Base-by-base conservation (phyloP, 139 green algal genomes). In the Coelastrella sp. region DNA sequence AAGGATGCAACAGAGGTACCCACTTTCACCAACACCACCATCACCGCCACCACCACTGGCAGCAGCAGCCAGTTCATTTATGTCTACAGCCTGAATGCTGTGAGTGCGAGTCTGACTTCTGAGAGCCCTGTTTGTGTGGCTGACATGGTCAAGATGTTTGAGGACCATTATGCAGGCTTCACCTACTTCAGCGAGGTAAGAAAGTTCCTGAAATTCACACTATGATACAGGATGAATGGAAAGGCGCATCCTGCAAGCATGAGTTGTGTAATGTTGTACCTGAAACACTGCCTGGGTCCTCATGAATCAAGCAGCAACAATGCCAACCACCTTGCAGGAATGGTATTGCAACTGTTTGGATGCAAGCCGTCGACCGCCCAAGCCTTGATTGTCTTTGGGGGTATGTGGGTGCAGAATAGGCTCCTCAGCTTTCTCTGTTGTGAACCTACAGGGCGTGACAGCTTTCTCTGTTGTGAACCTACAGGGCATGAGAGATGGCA, bases 401-500 rank as follows among this genome's bases (percentile, higher is more conserved):
- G 65, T 6, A 73, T 73, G 65, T 1, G 35, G 35, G 3, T 49
- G 35, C 35, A 3, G 35, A 49, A 49, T 5, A 49, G 35, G 35
- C 35, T 49, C 35, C 35, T 49, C 35, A 49, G 35, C 35, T 49
- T 49, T 49, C 35, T 49, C 35, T 49, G 35, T 49, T 49, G 35
- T 49, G 35, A 49, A 49, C 35, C 35, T 76, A 25, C 84, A 89
- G 84, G 73, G 73, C 24, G 78, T 89, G 57, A 59, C 35, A 49
- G 35, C 35, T 49, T 49, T 49, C 35, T 49, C 35, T 49, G 35
- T 49, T 49, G 35, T 49, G 35, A 49, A 49, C 35, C 35, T 76
- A 25, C 84, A 89, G 84, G 73, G 73, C 24, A 84, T 89, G 57
- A 59, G 11, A 24, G 56, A 24, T n/a, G 78, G 78, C 61, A 56